Conservation (phyloP, 805 yeast genomes). For the Ogataea siamensis region DNA sequence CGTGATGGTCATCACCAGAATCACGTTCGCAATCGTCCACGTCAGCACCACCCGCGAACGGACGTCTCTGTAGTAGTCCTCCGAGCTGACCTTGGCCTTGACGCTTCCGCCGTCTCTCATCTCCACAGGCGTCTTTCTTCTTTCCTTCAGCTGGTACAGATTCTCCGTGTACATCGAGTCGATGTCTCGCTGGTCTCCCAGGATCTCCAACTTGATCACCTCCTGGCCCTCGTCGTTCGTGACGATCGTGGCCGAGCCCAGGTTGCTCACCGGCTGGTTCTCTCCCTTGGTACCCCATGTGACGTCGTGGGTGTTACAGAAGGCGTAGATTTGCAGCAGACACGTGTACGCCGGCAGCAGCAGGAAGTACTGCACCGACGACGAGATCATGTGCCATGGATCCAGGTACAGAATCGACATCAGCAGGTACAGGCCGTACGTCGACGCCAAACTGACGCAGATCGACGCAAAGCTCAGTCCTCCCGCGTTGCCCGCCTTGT, state of each 20-base stretch:
- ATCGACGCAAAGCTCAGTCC: constrained; percentile 63
- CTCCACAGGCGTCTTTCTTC: constrained; percentile 57
- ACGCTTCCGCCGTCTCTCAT: constrained; percentile 42
- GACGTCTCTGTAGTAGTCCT: constrained; percentile 92
- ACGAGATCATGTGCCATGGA: constrained; percentile 94
- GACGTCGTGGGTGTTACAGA: constrained; percentile 97
- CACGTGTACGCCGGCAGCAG: constrained; percentile 90
- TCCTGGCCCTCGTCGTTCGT: constrained; percentile 81
- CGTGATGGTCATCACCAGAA: constrained; percentile 82
- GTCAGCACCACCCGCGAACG: constrained; percentile 92
- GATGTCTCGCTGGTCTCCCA: constrained; percentile 68
- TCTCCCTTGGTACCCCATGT: constrained; percentile 99
- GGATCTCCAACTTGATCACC: constrained; percentile 76
- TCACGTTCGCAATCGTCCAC: constrained; percentile 86
- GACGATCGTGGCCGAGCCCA: constrained; percentile 79
- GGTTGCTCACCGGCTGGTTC: constrained; percentile 61
- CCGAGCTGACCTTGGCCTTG: constrained; percentile 44
- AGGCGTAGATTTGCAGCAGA: constrained; percentile 91
- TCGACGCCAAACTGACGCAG: constrained; percentile 80
- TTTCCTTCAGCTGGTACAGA: constrained; percentile 66
- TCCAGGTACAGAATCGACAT: constrained; percentile 85
- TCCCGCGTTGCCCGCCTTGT: constrained; percentile 38
- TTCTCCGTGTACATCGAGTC: constrained; percentile 81
- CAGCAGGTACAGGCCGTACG: constrained; percentile 83
- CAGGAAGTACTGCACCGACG: constrained; percentile 82